Base-by-base conservation (phyloP, 1,284 basidiomycete species). In the Sanguinoderma infundibulare region DNA sequence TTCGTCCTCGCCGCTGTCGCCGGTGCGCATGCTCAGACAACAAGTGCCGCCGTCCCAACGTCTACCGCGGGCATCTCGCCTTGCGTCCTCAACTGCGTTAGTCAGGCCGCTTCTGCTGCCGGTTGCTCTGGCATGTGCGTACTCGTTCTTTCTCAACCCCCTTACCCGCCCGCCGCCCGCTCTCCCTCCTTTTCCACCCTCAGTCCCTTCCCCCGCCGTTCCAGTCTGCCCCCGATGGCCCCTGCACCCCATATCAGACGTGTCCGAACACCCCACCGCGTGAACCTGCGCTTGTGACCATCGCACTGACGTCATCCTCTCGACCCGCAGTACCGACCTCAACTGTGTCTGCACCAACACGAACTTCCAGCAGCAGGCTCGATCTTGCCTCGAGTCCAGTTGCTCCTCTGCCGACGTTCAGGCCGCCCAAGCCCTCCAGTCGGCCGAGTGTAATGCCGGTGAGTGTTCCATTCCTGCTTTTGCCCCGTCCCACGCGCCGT, bases 261-360 rank as follows among this genome's bases (percentile, higher is more conserved):
- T 1, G 8, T 5, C 4, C 22, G 3, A 34, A 34, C 7, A 34
- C 3, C 12, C 34, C 24, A 2, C 7, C 1, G 4, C 20, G 20
- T 10, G 20, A 4, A 42, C 42, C 14, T 26, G 5, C 8, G 3
- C 4, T 10, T 20, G 14, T 4, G 47, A 36, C 22, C 49, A 17
- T 32, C 3, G 20, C 5, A 36, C 53, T 34, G 38, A 36, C 40
- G 14, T 40, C 40, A 20, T 20, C 32, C 5, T 15, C 0, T 7
- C 17, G 30, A 5, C 15, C 30, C 24, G 10, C 50, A 74, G 73
- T 57, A 62, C 69, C 52, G 68, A 75, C 63, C 0, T 71, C 9
- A 24, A 40, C 24, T 75, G 74, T 64, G 30, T 76, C 38, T 76
- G 74, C 70, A 60, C 61, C 22, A 70, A 61, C 62, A 22, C 47